Conservation (phyloP, 768 basidiomycete species). For the Lactifluus echinatus region DNA sequence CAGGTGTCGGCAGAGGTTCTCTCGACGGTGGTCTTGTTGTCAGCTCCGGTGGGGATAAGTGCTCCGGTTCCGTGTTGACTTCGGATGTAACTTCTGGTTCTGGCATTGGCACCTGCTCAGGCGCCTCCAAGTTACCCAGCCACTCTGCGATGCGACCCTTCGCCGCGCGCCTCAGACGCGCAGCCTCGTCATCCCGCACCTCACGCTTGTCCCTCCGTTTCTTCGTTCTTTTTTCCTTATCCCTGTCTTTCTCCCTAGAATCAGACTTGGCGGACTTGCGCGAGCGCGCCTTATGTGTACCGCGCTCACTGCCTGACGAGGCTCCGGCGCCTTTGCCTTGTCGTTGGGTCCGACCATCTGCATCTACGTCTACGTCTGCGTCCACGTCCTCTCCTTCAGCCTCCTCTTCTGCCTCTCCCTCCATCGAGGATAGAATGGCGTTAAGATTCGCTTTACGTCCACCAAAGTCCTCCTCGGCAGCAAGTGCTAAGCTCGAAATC, state of each 20-base stretch:
- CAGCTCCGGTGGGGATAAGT: neutral
- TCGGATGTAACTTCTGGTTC: neutral
- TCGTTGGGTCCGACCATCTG: conserved; percentile 17
- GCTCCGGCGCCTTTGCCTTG: conserved; percentile 10
- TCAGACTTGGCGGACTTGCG: conserved; percentile 8
- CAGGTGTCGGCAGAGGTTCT: neutral
- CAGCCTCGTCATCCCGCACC: conserved; percentile 30
- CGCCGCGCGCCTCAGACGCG: conserved; percentile 37
- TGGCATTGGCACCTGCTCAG: conserved; percentile 22
- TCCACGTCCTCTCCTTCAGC: neutral
- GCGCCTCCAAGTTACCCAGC: conserved; percentile 59
- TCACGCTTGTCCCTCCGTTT: conserved; percentile 16
- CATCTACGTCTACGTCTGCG: neutral
- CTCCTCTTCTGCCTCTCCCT: conserved; percentile 1
- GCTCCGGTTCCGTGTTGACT: neutral
- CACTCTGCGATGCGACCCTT: conserved; percentile 74
- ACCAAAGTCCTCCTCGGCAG: conserved; percentile 23
- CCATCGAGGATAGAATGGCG: conserved; percentile 19
- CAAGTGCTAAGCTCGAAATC: conserved; percentile 40
- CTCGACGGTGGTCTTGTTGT: neutral
- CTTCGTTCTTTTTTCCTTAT: conserved; percentile 25
- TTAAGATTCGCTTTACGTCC: conserved; percentile 35
- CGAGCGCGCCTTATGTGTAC: conserved; percentile 18
- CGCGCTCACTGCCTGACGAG: conserved; percentile 16
- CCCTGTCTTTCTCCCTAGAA: conserved; percentile 19